A percentile compares a stretch with the other conserved stretches of the same genome.
Evolutionary conservation across 352 stramenopile genomes (phyloP).

Genomic region (Hyaloperonospora brassicae): DNA sequence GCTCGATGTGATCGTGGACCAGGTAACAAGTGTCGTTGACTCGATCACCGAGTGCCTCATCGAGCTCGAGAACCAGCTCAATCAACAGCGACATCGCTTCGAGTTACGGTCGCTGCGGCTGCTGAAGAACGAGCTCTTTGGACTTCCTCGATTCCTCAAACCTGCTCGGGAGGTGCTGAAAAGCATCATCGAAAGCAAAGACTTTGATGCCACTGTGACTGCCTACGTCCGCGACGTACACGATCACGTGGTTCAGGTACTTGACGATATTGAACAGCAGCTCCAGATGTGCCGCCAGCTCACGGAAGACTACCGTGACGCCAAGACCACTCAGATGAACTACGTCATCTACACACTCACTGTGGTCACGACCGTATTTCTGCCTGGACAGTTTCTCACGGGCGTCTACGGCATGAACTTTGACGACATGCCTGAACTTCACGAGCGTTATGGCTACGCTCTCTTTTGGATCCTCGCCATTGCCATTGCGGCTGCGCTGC

Average conservation of each 20-base stretch:
- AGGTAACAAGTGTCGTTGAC: slow-evolving; percentile 71
- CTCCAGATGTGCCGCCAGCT: slow-evolving; percentile 72
- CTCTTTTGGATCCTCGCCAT: slow-evolving; percentile 80
- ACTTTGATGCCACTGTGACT: slow-evolving; percentile 70
- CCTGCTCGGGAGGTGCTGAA: slow-evolving; percentile 75
- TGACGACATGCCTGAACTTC: slow-evolving; percentile 82
- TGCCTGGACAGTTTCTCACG: slow-evolving; percentile 84
- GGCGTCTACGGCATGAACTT: slow-evolving; percentile 90
- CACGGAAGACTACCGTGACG: slow-evolving; percentile 77
- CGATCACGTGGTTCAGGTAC: slow-evolving; percentile 69
- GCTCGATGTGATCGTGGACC: slow-evolving; percentile 83
- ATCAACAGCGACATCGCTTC: slow-evolving; percentile 61
- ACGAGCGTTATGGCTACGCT: slow-evolving; percentile 69
- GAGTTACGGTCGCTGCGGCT: slow-evolving; percentile 55
- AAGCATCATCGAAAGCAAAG: slow-evolving; percentile 75
- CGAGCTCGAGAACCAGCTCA: slow-evolving; percentile 67
- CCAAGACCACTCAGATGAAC: slow-evolving; percentile 82
- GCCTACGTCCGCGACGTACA: slow-evolving; percentile 83
- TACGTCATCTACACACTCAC: slow-evolving; percentile 88
- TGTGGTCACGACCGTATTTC: slow-evolving; percentile 83
- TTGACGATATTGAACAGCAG: slow-evolving; percentile 78
- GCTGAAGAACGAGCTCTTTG: slow-evolving; percentile 76
- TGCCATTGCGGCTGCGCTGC: slow-evolving; percentile 49
- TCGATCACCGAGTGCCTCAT: slow-evolving; percentile 71
- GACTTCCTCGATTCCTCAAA: slow-evolving; percentile 69